Evolutionary conservation across 192 early-diverging fungal species (phyloP).

Genomic region (Geranomyces michiganensis): DNA sequence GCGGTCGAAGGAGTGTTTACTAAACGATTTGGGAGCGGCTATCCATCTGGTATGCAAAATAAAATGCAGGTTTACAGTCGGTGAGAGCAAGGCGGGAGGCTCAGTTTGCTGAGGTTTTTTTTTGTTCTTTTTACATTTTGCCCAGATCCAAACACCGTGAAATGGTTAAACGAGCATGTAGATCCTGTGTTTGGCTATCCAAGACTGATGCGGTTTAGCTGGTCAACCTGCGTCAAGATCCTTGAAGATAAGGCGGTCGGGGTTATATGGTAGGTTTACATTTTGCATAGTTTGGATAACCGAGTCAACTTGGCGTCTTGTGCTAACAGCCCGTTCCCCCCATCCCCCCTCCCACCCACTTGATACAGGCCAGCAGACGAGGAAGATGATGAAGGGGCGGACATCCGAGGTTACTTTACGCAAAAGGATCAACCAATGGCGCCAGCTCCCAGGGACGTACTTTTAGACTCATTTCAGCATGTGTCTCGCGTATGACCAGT

Average conservation of each 20-base stretch:
- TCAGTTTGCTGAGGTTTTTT: background rate
- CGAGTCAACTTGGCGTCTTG: too few relatives aligned
- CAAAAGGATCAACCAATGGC: too few relatives aligned
- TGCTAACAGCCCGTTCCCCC: too few relatives aligned
- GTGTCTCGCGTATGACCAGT: too few relatives aligned
- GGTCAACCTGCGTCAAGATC: constrained; percentile 82
- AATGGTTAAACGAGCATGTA: constrained; percentile 78
- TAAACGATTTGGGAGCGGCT: constrained; percentile 83
- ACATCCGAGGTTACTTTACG: constrained; percentile 27
- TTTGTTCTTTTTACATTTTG: background rate
- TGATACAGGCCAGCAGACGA: constrained; percentile 23
- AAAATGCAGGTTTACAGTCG: too few relatives aligned
- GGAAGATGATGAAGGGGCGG: constrained; percentile 24
- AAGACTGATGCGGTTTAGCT: constrained; percentile 88
- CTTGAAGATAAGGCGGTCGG: too few relatives aligned
- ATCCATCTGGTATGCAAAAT: constrained; percentile 77
- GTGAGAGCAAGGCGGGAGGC: too few relatives aligned
- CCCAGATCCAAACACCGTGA: constrained; percentile 86
- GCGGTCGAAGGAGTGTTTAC: constrained; percentile 48
- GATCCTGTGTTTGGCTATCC: constrained; percentile 95
- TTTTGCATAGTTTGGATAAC: too few relatives aligned
- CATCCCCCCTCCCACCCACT: too few relatives aligned
- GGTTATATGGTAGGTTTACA: constrained; percentile 60
- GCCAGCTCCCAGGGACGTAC: too few relatives aligned
- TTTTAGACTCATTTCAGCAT: too few relatives aligned